phyloP scores from a whole-genome alignment of 139 green algal species.

The Picochlorum sp. region DNA sequence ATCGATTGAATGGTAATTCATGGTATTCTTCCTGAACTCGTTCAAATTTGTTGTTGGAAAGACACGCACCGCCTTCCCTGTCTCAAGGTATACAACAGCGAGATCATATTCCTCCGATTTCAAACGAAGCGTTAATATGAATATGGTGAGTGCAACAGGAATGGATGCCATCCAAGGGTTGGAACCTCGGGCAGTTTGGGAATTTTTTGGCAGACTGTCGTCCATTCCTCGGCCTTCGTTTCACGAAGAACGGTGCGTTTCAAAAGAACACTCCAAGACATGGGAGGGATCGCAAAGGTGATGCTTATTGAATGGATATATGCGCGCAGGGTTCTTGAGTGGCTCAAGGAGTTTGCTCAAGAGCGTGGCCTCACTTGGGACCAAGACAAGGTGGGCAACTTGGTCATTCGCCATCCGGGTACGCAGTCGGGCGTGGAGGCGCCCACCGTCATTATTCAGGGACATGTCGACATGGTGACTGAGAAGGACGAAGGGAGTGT shows the following conservation, averaged over 20 bases:
- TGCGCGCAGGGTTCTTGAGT: slow-evolving; percentile 42
- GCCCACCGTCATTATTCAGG: slow-evolving; percentile 57
- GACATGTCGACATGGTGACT: slow-evolving; percentile 68
- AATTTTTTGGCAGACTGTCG: slow-evolving; percentile 30
- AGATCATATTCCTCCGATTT: no score
- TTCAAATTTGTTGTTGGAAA: no score
- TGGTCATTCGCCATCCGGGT: slow-evolving; percentile 55
- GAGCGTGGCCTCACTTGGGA: slow-evolving; percentile 36
- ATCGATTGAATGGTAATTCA: no score
- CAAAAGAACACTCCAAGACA: no score
- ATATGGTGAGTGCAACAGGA: background rate
- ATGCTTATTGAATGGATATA: background rate
- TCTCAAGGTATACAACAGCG: no score
- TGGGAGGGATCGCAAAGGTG: background rate
- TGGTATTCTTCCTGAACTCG: no score
- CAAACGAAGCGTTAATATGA: background rate
- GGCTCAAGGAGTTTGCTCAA: slow-evolving; percentile 52
- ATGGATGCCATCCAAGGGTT: slow-evolving; percentile 9
- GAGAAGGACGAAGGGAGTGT: slow-evolving; percentile 48
- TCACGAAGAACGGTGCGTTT: slow-evolving; percentile 29
- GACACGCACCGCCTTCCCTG: no score
- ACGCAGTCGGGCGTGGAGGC: slow-evolving; percentile 48
- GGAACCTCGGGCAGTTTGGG: slow-evolving; percentile 32
- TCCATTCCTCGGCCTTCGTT: slow-evolving; percentile 53
- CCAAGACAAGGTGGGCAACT: slow-evolving; percentile 60